These are phyloP conservation scores for Gynandropsis gynandra DNA, from an alignment of 345 rosid species.

Conservation along the genomic window DNA sequence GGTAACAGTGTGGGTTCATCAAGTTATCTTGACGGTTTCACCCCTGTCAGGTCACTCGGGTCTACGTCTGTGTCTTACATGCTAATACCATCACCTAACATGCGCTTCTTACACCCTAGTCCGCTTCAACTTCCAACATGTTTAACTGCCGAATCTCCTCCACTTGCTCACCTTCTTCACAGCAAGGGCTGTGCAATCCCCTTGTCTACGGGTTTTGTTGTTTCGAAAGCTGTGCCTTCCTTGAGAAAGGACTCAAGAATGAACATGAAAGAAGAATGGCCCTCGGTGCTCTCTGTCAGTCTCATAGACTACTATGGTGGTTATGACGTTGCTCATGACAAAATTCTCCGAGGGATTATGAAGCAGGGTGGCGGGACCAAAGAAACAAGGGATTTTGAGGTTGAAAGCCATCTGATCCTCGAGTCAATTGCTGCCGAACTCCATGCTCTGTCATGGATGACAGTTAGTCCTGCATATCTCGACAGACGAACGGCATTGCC, in stretches of 20 bases:
- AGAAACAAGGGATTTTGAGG: slow-evolving; percentile 67
- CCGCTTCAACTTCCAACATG: slow-evolving; percentile 92
- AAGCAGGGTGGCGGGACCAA: slow-evolving; percentile 64
- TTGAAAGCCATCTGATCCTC: slow-evolving; percentile 70
- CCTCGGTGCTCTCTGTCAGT: slow-evolving; percentile 77
- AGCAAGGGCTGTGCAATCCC: slow-evolving; percentile 91
- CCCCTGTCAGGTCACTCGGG: slow-evolving; percentile 90
- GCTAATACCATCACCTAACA: slow-evolving; percentile 88
- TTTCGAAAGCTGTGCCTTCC: slow-evolving; percentile 84
- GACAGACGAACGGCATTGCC: slow-evolving; percentile 88
- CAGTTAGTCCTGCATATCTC: slow-evolving; percentile 78
- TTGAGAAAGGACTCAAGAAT: slow-evolving; percentile 67
- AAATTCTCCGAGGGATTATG: slow-evolving; percentile 35
- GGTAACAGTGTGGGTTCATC: slow-evolving; percentile 39
- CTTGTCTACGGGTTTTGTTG: slow-evolving; percentile 83
- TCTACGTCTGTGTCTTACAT: slow-evolving; percentile 75
- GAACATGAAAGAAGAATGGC: slow-evolving; percentile 86
- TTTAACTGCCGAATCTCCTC: slow-evolving; percentile 97
- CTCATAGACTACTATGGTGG: slow-evolving; percentile 87
- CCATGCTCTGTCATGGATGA: slow-evolving; percentile 98
- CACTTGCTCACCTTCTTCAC: slow-evolving; percentile 97
- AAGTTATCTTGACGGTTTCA: slow-evolving; percentile 76
- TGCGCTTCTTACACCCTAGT: slow-evolving; percentile 88
- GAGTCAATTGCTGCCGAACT: slow-evolving; percentile 86
- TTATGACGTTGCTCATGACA: slow-evolving; percentile 43